Percentiles rank a stretch among this genome's conserved stretches.
phyloP scores from a whole-genome alignment of 2,329 filamentous ascomycete genomes.

The Fusarium aywerte region DNA sequence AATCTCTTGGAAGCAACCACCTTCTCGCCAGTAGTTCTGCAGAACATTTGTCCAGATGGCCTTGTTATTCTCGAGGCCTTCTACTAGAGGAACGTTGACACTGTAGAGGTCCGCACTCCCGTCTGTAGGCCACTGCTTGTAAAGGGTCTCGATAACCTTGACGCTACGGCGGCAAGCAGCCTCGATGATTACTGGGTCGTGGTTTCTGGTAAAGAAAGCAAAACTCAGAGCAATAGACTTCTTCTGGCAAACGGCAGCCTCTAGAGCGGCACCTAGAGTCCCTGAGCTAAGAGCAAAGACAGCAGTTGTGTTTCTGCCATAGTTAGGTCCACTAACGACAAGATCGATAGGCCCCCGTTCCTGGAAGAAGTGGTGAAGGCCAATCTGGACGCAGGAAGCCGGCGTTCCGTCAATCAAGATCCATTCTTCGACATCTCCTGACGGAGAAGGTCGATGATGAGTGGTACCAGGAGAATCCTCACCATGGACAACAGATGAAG shows the following conservation, averaged over 20 bases:
- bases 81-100: slow-evolving; percentile 88
- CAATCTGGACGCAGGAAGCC: slow-evolving; percentile 84
- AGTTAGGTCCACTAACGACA: slow-evolving; percentile 84
- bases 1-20: slow-evolving; percentile 86
- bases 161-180: slow-evolving; percentile 80
- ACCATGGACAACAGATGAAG: slow-evolving; percentile 56
- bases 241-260: slow-evolving; percentile 76
- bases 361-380: slow-evolving; percentile 81
- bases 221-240: slow-evolving; percentile 86
- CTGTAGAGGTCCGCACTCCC: slow-evolving; percentile 83
- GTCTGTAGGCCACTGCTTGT: slow-evolving; percentile 75
- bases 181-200: slow-evolving; percentile 83
- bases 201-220: slow-evolving; percentile 87
- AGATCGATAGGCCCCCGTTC: slow-evolving; percentile 78
- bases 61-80: slow-evolving; percentile 76
- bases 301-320: slow-evolving; percentile 83
- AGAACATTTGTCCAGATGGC: slow-evolving; percentile 87
- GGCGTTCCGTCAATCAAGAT: slow-evolving; percentile 83
- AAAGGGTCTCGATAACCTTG: slow-evolving; percentile 81
- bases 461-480: slow-evolving; percentile 69
- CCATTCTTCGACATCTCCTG: slow-evolving; percentile 76
- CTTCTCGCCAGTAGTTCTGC: slow-evolving; percentile 89
- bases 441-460: slow-evolving; percentile 66
- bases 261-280: slow-evolving; percentile 80
- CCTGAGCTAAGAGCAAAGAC: slow-evolving; percentile 82